Conservation (phyloP, 1,139 yeast genomes). For the Lodderomyces metapsilosis region DNA sequence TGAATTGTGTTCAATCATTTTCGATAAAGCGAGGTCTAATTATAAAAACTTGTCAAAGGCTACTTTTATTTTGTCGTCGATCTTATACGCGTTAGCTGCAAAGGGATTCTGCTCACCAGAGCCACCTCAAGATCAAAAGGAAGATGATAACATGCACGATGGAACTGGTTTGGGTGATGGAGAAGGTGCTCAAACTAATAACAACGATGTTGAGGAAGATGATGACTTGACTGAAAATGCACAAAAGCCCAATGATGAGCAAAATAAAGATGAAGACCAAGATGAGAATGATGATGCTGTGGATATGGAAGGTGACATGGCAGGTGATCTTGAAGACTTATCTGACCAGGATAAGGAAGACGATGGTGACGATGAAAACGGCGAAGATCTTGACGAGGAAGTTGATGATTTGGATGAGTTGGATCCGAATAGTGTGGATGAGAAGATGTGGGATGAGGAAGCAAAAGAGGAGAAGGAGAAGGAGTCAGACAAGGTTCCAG, state of each 20-base stretch:
- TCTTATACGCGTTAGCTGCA: conserved; percentile 63
- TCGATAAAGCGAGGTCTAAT: conserved; percentile 42
- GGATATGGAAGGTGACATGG: conserved; percentile 96
- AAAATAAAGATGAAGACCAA: conserved; percentile 61
- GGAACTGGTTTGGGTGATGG: conserved; percentile 99
- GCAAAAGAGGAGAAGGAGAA: conserved; percentile 75
- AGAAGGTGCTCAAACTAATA: conserved; percentile 73
- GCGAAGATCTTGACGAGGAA: conserved; percentile 80
- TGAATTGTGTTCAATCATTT: conserved; percentile 39
- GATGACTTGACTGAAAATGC: conserved; percentile 91
- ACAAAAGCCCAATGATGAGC: conserved; percentile 77
- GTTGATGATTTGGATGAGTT: conserved; percentile 85
- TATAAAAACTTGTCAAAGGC: conserved; percentile 60
- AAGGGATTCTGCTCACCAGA: conserved; percentile 95
- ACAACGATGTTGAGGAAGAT: conserved; percentile 88
- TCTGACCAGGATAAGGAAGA: conserved; percentile 61
- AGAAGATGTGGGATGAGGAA: conserved; percentile 98
- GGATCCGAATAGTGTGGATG: conserved; percentile 95
- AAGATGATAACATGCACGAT: conserved; percentile 62
- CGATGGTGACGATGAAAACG: conserved; percentile 49
- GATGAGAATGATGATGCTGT: conserved; percentile 77
- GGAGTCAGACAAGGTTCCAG: conserved; percentile 67
- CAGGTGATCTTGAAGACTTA: conserved; percentile 81
- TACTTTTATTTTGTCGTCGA: conserved; percentile 54
- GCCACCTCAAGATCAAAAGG: conserved; percentile 66